phyloP scores from a whole-genome alignment of 192 early-diverging fungal genomes.

The Coemansia sp. region DNA sequence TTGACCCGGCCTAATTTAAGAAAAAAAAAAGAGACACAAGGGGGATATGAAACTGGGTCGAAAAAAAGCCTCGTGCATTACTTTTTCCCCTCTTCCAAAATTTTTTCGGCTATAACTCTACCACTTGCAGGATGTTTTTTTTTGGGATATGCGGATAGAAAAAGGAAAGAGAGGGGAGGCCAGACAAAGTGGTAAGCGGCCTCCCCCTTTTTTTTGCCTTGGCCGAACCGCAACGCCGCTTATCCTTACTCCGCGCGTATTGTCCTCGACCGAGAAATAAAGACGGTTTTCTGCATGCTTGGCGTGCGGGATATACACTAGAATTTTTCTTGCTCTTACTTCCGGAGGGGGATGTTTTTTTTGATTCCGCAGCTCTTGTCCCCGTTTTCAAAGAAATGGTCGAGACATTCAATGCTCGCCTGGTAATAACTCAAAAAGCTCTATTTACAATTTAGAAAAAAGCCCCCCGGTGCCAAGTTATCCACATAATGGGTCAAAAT shows the following conservation, averaged over 20 bases:
- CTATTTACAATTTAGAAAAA: no score
- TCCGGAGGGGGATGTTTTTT: no score
- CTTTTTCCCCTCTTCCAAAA: no score
- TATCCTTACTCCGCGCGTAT: background rate
- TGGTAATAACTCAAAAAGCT: no score
- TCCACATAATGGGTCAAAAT: slow-evolving; percentile 1
- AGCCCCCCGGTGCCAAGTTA: background rate
- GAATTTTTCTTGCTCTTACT: background rate
- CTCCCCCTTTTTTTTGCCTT: background rate
- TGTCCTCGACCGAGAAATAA: no score
- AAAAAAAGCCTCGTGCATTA: no score
- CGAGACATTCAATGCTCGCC: no score
- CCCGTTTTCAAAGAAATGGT: no score
- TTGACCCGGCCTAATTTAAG: background rate
- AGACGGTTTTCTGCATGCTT: background rate
- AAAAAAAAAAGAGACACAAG: background rate
- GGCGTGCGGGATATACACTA: background rate
- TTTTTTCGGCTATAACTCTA: slow-evolving; percentile 7
- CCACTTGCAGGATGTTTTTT: background rate
- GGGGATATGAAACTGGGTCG: background rate
- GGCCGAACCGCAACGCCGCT: slow-evolving; percentile 2
- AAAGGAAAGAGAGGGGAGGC: background rate
- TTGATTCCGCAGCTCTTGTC: no score
- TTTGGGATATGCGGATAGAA: no score
- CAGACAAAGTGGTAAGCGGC: background rate